A percentile compares a stretch with the other conserved stretches of the same genome.
Conservation (phyloP, 208 protist species). For the Leishmania martiniquensis region DNA sequence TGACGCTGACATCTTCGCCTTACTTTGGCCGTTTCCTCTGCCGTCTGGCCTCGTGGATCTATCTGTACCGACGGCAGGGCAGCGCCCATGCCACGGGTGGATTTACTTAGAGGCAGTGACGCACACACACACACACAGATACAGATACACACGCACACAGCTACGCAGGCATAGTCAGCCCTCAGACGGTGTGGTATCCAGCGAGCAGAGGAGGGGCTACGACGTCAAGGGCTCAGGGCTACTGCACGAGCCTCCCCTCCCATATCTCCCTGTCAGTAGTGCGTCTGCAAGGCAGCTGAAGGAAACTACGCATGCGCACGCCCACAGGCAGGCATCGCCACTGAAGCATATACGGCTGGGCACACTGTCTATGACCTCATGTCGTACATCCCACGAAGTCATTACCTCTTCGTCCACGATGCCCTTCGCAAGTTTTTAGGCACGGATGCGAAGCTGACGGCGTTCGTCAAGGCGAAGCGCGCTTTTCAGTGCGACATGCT, state of each 20-base stretch:
- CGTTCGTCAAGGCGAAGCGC: conserved; percentile 73
- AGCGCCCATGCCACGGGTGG: no score
- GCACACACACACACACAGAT: no score
- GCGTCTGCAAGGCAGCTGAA: not conserved
- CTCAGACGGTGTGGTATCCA: not conserved
- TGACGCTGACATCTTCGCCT: no score
- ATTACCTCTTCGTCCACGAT: conserved; percentile 85
- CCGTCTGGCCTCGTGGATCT: no score
- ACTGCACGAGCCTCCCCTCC: not conserved
- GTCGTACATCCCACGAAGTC: conserved; percentile 54
- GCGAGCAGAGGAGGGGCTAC: not conserved
- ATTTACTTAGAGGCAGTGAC: no score
- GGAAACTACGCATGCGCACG: not conserved
- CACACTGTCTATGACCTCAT: not conserved
- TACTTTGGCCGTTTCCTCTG: no score
- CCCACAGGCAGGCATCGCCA: no score
- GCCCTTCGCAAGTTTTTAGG: conserved; percentile 63
- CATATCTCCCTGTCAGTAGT: not conserved
- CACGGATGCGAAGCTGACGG: conserved; percentile 50
- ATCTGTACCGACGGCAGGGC: no score
- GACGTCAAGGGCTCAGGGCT: not conserved
- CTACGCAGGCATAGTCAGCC: not conserved
- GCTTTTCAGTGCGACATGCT: conserved; percentile 90
- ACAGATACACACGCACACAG: not conserved
- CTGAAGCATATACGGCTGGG: not conserved